Evolutionary conservation across 345 rosid genomes (phyloP), one percentile per base, ranked within the genome.

Genomic region (Abelmoschus esculentus): DNA sequence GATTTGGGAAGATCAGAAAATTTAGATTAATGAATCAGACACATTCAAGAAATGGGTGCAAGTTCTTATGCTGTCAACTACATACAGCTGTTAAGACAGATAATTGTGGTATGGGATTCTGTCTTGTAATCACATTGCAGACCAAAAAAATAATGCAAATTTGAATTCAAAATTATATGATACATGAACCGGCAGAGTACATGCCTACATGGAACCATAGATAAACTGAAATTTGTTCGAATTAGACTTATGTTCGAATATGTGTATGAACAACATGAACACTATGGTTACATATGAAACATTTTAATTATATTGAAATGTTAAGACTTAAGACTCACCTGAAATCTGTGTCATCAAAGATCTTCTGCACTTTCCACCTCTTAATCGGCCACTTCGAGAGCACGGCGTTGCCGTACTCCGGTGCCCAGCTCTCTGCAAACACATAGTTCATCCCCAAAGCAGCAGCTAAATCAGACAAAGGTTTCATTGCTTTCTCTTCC

Each of bases 381-480:
- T 84, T 84, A 62, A 93, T 93, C 66, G 97, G 97, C 96, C 96
- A 93, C 76, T 77, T 86, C 3, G 98, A 93, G 46, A 90, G 78
- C 32, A 93, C 75, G 53, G 98, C 98, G 82, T 93, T 93, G 10
- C 98, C 98, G 76, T 90, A 93, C 76, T 93, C 97, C 38, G 98
- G 98, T 49, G 97, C 98, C 98, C 98, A 93, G 77, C 97, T 90
- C 80, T 93, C 98, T 5, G 98, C 98, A 78, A 93, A 93, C 9
- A 85, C 95, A 67, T 90, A 90, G 31, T 76, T 80, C 98, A 93
- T 91, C 53, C 92, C 91, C 77, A 93, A 80, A 42, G 95, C 95
- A 12, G 81, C 79, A 7, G 98, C 97, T 61, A 93, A 82, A 78
- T 91, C 98, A 6, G 98, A 93, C 70, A 93, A 77, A n/a, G 97